Evolutionary conservation across 2,329 filamentous ascomycete genomes (phyloP), one percentile per base, ranked within the genome.

Genomic region (Curvularia sp.): DNA sequence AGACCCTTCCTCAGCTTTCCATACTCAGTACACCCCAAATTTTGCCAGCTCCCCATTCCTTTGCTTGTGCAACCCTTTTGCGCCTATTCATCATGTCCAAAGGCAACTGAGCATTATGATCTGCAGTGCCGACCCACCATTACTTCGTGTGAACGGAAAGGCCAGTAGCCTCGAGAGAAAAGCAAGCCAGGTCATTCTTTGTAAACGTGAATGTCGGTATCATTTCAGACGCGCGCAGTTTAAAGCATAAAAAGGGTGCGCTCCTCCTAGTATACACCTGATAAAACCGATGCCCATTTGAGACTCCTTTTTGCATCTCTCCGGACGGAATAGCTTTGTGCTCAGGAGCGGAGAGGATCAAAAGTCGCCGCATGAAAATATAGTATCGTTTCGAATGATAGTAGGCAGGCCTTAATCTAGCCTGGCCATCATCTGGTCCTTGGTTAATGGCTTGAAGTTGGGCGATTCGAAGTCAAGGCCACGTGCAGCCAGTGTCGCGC

Each of bases 371-470:
- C 71, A 69, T 70, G 67, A 72, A 70, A 67, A 69, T 73, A 73
- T 74, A 70, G 76, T 74, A 73, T 80, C 77, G 74, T 79, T 70
- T 78, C 70, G 72, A 67, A 70, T 77, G 63, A 70, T 59, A 52
- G 58, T 46, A 57, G 43, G 49, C 48, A 56, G 52, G 62, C 49
- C 60, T 80, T 82, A 99, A 81, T 99, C 95, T 80, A 99, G 84
- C 79, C 93, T 92, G 59, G 95, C 95, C 82, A 97, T 92, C 95
- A 99, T 98, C 78, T 97, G 92, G 73, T 95, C 90, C 83, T 93
- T 96, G 73, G 90, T 83, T 82, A 99, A 84, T 45, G 94, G 94
- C 70, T 88, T 92, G 79, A 99, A 91, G 78, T 93, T 93, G 10
- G 77, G 75, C 52, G 78, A 78, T 79, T 97, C 92, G 73, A 97